Percentiles rank a stretch among this genome's conserved stretches.
These are phyloP conservation scores for Babesia bigemina DNA, from an alignment of 169 alveolate species.

Conservation along the genomic window DNA sequence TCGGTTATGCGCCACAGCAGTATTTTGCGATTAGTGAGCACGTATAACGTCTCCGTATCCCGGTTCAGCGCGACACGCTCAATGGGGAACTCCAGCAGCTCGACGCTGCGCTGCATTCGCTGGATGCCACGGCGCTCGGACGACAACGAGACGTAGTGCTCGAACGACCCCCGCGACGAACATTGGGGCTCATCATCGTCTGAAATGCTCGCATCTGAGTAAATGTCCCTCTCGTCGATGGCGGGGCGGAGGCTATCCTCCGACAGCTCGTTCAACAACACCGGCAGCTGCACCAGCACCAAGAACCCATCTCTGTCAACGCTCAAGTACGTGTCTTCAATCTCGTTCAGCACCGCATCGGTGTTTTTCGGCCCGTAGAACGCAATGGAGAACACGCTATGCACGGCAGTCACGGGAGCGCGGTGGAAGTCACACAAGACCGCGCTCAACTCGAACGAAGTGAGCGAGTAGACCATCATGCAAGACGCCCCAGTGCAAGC, in stretches of 20 bases:
- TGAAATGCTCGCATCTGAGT: background rate
- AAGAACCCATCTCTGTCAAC: conserved; percentile 42
- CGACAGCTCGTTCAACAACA: conserved; percentile 6
- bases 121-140: conserved; percentile 34
- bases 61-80: conserved; percentile 44
- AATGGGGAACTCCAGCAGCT: conserved; percentile 2
- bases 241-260: background rate
- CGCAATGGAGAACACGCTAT: conserved; percentile 23
- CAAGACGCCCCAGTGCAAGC: conserved; percentile 1
- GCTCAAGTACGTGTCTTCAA: conserved; percentile 36
- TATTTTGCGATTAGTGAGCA: conserved; percentile 38
- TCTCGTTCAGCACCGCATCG: conserved; percentile 41
- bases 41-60: conserved; percentile 46
- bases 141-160: background rate
- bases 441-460: conserved; percentile 9
- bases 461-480: conserved; percentile 46
- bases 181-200: background rate
- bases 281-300: conserved; percentile 35
- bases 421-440: conserved; percentile 22
- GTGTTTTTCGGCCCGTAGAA: conserved; percentile 14
- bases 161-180: background rate
- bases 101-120: conserved; percentile 21
- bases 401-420: conserved; percentile 31
- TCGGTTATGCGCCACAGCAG: conserved; percentile 46
- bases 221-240: conserved; percentile 14